These are phyloP conservation scores for Stropharia rugosoannulata DNA, from an alignment of 768 basidiomycete genomes.

Conservation along the genomic window DNA sequence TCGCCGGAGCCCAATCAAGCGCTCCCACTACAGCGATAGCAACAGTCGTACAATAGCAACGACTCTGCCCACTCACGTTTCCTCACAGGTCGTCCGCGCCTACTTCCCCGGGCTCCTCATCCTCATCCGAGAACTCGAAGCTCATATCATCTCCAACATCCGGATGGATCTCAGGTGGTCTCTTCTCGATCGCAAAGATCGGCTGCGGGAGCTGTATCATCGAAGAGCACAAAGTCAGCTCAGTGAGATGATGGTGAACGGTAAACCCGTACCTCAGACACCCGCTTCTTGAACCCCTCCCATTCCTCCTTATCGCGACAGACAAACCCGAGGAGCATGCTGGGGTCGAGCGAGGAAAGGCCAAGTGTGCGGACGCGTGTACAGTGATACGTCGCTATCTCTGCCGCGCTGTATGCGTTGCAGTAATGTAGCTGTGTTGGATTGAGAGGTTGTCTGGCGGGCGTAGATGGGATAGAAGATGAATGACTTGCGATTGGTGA, in stretches of 20 bases:
- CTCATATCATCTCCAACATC: constrained; percentile 78
- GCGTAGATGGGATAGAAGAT: neutral
- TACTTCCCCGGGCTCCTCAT: constrained; percentile 40
- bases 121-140: constrained; percentile 62
- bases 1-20: too few relatives aligned
- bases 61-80: too few relatives aligned
- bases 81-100: constrained; percentile 13
- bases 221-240: constrained; percentile 3
- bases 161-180: constrained; percentile 80
- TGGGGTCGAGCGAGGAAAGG: constrained; percentile 86
- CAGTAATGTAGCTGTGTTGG: constrained; percentile 61
- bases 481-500: neutral
- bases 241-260: too few relatives aligned
- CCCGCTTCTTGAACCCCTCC: constrained; percentile 72
- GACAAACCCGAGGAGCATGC: constrained; percentile 95
- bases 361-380: constrained; percentile 95
- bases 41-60: too few relatives aligned
- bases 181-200: constrained; percentile 86
- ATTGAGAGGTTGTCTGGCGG: constrained; percentile 30
- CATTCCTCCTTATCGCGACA: constrained; percentile 84
- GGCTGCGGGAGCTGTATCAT: constrained; percentile 52
- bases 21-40: too few relatives aligned
- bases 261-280: constrained; percentile 74
- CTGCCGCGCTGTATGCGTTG: constrained; percentile 66
- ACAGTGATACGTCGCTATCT: constrained; percentile 91